These are phyloP conservation scores for Hanseniaspora sp. DNA, from an alignment of 1,139 yeast species.

Conservation along the genomic window DNA sequence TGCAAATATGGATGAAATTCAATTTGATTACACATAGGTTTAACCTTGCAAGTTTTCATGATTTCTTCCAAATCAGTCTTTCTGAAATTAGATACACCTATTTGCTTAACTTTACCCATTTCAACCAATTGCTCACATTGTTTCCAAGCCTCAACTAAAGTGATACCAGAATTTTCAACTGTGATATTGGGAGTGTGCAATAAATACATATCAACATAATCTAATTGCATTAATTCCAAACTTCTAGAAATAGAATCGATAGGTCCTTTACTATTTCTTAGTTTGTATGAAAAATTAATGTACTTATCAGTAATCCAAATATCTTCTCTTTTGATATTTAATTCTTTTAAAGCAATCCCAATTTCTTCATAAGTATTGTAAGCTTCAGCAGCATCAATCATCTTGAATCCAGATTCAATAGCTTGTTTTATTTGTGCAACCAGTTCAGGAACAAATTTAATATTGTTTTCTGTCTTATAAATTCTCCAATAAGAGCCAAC, in stretches of 20 bases:
- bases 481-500: constrained; percentile 56
- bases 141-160: constrained; percentile 30
- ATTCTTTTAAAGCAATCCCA: constrained; percentile 38
- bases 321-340: constrained; percentile 39
- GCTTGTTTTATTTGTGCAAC: constrained; percentile 38
- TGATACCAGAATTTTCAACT: constrained; percentile 33
- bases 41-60: constrained; percentile 29
- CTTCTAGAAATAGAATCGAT: constrained; percentile 33
- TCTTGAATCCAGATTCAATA: constrained; percentile 38
- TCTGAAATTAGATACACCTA: constrained; percentile 45
- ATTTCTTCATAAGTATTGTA: constrained; percentile 50
- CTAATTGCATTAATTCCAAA: constrained; percentile 30
- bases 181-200: constrained; percentile 36
- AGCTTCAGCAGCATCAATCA: constrained; percentile 50
- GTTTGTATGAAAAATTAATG: constrained; percentile 26
- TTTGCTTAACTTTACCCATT: constrained; percentile 18
- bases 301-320: constrained; percentile 51
- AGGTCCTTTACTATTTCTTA: constrained; percentile 30
- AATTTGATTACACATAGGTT: constrained; percentile 45
- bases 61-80: constrained; percentile 33
- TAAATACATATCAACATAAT: constrained; percentile 41
- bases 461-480: constrained; percentile 33
- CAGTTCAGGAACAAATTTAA: constrained; percentile 29
- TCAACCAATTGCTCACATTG: constrained; percentile 28
- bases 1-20: constrained; percentile 48